Conservation (phyloP, 139 green algal genomes). For the Asterochloris erici region DNA sequence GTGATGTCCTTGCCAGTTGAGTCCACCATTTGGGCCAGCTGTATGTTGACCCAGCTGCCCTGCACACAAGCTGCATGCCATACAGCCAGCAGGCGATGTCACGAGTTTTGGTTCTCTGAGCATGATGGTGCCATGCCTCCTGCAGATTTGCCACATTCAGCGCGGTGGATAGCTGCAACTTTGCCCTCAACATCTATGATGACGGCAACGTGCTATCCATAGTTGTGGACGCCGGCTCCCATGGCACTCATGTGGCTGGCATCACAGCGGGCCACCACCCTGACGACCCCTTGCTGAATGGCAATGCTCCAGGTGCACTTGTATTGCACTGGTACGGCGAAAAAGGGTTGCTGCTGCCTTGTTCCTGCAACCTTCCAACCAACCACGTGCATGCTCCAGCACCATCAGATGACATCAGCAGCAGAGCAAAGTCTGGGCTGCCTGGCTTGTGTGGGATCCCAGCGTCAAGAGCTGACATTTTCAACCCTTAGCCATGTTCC, state of each 20-base stretch:
- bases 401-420: no score
- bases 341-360: no score
- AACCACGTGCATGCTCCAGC: no score
- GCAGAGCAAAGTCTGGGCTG: no score
- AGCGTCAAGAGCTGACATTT: no score
- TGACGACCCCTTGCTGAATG: conserved; percentile 74
- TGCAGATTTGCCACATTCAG: conserved; percentile 50
- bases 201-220: conserved; percentile 68
- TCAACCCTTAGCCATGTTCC: no score
- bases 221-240: conserved; percentile 77
- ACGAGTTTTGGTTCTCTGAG: not conserved
- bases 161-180: conserved; percentile 75
- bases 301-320: conserved; percentile 69
- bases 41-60: not conserved
- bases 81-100: no score
- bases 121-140: not conserved
- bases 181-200: conserved; percentile 81
- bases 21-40: not conserved
- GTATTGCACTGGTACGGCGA: no score
- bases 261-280: conserved; percentile 84
- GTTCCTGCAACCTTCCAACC: no score
- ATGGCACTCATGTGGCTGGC: conserved; percentile 89
- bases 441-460: no score
- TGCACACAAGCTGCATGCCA: no score
- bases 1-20: no score